phyloP scores from a whole-genome alignment of 495 filamentous ascomycete genomes.

The Xylaria palmicola region DNA sequence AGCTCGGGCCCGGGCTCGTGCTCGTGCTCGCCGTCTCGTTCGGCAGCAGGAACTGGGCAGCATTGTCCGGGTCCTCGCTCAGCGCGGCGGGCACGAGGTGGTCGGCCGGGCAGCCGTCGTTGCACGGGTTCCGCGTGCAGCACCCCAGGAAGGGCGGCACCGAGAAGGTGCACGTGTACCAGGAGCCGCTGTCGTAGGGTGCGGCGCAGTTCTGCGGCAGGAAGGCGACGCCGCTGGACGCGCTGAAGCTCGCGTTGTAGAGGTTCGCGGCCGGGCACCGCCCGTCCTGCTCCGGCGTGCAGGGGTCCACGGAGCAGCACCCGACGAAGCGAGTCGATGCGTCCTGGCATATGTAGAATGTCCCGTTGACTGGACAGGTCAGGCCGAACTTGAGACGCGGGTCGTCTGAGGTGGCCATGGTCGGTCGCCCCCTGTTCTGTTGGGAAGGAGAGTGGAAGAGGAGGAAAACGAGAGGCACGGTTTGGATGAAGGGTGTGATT shows the following conservation, averaged over 20 bases:
- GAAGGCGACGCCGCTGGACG: slow-evolving; percentile 18
- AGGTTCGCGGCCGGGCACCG: slow-evolving; percentile 25
- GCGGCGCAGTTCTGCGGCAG: slow-evolving; percentile 21
- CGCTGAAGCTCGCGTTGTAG: slow-evolving; percentile 23
- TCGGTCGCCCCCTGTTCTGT: not conserved
- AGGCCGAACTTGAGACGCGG: slow-evolving; percentile 18
- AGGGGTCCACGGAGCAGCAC: slow-evolving; percentile 36
- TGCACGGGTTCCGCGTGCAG: slow-evolving; percentile 32
- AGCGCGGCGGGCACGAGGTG: slow-evolving; percentile 21
- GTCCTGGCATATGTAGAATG: slow-evolving; percentile 31
- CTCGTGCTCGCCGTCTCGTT: not conserved
- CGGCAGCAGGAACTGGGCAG: slow-evolving; percentile 10
- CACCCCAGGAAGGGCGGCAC: slow-evolving; percentile 36
- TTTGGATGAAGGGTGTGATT: too few species aligned
- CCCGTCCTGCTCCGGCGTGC: slow-evolving; percentile 21
- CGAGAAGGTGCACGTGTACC: slow-evolving; percentile 30
- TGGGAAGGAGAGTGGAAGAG: not conserved
- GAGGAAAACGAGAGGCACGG: not conserved
- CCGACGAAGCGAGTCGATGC: slow-evolving; percentile 30
- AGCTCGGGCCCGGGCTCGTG: not conserved
- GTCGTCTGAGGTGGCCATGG: slow-evolving; percentile 9
- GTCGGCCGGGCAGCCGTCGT: slow-evolving; percentile 21
- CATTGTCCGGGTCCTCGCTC: slow-evolving; percentile 13
- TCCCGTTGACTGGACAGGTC: slow-evolving; percentile 29
- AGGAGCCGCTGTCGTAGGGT: slow-evolving; percentile 21